Conservation (phyloP, 495 filamentous ascomycete genomes). For the Trichoderma reesei region DNA sequence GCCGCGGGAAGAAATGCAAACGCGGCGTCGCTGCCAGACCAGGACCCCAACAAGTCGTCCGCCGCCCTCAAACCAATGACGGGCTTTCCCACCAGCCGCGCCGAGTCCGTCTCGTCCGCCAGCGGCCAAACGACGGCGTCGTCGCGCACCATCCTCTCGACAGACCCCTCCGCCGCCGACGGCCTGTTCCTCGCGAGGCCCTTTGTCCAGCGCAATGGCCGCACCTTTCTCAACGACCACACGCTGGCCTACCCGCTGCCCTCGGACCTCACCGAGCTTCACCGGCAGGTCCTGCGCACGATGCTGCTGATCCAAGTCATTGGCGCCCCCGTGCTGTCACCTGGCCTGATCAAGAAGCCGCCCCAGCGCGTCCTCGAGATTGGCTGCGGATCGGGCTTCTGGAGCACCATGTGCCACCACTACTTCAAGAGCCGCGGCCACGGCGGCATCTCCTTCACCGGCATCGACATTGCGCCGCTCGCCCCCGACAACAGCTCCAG, state of each 20-base stretch:
- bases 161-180: conserved; percentile 20
- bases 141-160: conserved; percentile 28
- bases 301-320: conserved; percentile 72
- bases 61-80: conserved; percentile 5
- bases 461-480: conserved; percentile 72
- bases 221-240: conserved; percentile 71
- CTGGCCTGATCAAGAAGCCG: conserved; percentile 50
- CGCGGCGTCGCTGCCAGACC: not conserved
- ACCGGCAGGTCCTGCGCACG: conserved; percentile 77
- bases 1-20: not conserved
- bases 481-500: conserved; percentile 52
- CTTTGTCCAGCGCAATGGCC: conserved; percentile 63
- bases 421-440: conserved; percentile 57
- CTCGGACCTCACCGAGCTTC: conserved; percentile 78
- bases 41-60: too few relatives aligned
- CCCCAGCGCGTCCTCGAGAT: conserved; percentile 75
- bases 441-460: conserved; percentile 58
- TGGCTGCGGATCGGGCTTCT: conserved; percentile 80
- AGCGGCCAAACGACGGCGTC: conserved; percentile 22
- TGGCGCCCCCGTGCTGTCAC: conserved; percentile 68
- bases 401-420: conserved; percentile 77
- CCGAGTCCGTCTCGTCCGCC: conserved; percentile 31
- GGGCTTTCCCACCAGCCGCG: conserved; percentile 19
- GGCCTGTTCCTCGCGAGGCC: conserved; percentile 40
- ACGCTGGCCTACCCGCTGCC: conserved; percentile 73